Conservation (phyloP, 2,329 filamentous ascomycete species). For the Fusarium solani-melongenae region DNA sequence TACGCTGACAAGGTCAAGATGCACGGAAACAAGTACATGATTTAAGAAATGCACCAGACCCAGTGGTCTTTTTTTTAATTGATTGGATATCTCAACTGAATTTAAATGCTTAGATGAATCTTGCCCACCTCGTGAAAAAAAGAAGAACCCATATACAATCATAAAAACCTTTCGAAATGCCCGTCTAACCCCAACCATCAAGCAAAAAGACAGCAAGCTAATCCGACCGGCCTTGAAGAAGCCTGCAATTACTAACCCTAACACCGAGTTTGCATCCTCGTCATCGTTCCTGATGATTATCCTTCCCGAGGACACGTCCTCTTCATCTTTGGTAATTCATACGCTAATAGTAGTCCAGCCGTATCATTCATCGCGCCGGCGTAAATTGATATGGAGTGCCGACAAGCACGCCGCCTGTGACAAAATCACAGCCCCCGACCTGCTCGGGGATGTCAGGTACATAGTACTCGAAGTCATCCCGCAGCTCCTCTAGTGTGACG, state of each 20-base stretch:
- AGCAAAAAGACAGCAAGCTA: background rate
- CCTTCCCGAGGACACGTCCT: background rate
- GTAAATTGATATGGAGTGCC: constrained; percentile 15
- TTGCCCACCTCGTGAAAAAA: constrained; percentile 18
- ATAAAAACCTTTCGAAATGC: constrained; percentile 20
- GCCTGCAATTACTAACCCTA: constrained; percentile 16
- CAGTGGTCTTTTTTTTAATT: constrained; percentile 23
- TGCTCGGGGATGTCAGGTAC: constrained; percentile 44
- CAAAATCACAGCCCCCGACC: constrained; percentile 44
- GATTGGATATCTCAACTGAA: constrained; percentile 36
- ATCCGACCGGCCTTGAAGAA: constrained; percentile 14
- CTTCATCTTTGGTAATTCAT: background rate
- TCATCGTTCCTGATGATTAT: constrained; percentile 19
- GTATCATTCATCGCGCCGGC: constrained; percentile 19
- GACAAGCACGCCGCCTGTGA: constrained; percentile 31
- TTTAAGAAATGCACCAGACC: constrained; percentile 48
- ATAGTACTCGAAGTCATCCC: constrained; percentile 48
- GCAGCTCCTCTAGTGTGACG: constrained; percentile 45
- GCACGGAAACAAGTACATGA: constrained; percentile 59
- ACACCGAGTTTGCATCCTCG: constrained; percentile 33
- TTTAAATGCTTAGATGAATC: constrained; percentile 36
- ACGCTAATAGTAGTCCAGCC: background rate
- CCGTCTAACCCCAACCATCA: constrained; percentile 29
- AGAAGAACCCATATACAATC: constrained; percentile 19
- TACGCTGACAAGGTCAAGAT: constrained; percentile 58